Conservation (phyloP, 2,329 filamentous ascomycete genomes). For the Ceratocystis destructans region DNA sequence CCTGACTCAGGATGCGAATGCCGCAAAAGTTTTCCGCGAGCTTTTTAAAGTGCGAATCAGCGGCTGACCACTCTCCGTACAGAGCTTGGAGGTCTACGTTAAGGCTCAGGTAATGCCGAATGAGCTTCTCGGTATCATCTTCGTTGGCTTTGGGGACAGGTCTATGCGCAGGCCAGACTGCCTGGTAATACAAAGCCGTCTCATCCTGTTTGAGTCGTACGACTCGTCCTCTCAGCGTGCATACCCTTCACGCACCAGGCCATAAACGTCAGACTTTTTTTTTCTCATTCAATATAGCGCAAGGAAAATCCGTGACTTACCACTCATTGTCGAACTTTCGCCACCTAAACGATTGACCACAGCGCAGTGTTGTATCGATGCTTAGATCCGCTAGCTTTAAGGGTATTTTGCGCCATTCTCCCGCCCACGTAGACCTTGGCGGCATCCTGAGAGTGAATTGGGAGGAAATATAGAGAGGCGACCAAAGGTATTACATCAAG, state of each 20-base stretch:
- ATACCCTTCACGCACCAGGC: constrained; percentile 42
- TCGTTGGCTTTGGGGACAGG: constrained; percentile 19
- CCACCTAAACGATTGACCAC: constrained; percentile 96
- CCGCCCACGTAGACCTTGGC: constrained; percentile 8
- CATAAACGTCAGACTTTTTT: constrained; percentile 12
- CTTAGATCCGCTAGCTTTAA: constrained; percentile 73
- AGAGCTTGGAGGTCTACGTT: constrained; percentile 58
- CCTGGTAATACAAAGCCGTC: constrained; percentile 64
- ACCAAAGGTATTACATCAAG: constrained; percentile 7
- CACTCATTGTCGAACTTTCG: constrained; percentile 74
- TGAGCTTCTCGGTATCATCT: constrained; percentile 59
- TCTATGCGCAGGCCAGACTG: constrained; percentile 39
- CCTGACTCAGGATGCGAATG: constrained; percentile 82
- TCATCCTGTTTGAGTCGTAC: constrained; percentile 73
- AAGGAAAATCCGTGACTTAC: constrained; percentile 31
- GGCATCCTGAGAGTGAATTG: constrained; percentile 12
- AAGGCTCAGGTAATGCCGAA: constrained; percentile 80
- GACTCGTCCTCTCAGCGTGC: constrained; percentile 72
- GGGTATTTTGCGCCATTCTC: constrained; percentile 67
- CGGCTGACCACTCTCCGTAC: constrained; percentile 75
- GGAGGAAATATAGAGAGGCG: not conserved
- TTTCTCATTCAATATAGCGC: not conserved
- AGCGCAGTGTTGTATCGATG: constrained; percentile 85
- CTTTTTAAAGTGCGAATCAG: constrained; percentile 77
- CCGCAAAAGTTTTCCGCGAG: constrained; percentile 80